Conservation (phyloP, 768 basidiomycete species). For the Dacryopinax primogenitus region DNA sequence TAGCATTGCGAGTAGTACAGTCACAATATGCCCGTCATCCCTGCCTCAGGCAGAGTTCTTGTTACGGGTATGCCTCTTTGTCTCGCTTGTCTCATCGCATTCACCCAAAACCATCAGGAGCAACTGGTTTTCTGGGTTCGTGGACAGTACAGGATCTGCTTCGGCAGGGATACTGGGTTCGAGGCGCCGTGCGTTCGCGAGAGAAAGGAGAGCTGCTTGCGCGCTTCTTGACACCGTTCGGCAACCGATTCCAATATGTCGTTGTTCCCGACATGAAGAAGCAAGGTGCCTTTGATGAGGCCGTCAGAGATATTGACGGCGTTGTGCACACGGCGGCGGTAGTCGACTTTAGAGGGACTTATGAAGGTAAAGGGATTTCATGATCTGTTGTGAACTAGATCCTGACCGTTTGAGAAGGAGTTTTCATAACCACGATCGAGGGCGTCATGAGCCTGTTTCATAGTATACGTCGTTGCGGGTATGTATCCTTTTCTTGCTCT, state of each 20-base stretch:
- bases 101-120: too few species aligned
- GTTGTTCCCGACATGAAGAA: conserved; percentile 24
- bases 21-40: too few species aligned
- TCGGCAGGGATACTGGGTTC: conserved; percentile 28
- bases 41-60: too few species aligned
- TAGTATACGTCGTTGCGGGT: background rate
- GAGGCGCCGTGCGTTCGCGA: conserved; percentile 32
- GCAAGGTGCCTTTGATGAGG: conserved; percentile 60
- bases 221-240: conserved; percentile 25
- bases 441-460: conserved; percentile 19
- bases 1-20: too few species aligned
- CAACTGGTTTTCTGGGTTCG: conserved; percentile 18
- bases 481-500: background rate
- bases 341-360: conserved; percentile 31
- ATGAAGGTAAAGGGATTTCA: conserved; percentile 12
- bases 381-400: background rate
- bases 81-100: too few species aligned
- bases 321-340: conserved; percentile 61
- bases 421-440: conserved; percentile 23
- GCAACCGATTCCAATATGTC: conserved; percentile 27
- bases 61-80: too few species aligned
- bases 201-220: conserved; percentile 33
- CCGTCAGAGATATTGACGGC: conserved; percentile 60
- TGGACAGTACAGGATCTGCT: conserved; percentile 21
- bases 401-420: background rate